Evolutionary conservation across 306 rosid species (phyloP), one percentile per base, ranked within the genome.

Genomic region (Urtica urens): DNA sequence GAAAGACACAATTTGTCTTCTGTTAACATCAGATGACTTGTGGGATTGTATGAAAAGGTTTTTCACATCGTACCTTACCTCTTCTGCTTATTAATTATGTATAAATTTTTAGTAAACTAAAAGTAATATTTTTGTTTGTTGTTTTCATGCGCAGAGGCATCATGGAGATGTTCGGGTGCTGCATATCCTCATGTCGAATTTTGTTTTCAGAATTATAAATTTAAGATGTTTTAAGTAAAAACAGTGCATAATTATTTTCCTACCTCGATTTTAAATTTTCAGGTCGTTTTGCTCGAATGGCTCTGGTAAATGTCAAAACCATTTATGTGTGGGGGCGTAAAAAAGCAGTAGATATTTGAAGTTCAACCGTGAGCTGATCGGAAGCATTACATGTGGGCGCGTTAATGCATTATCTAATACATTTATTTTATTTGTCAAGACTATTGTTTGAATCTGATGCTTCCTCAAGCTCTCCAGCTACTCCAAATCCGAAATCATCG

Each of bases 31-130:
- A 17, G 99, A 92, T 77, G 99, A 96, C 65, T 70, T 92, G 53
- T 92, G 96, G 99, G 99, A 92, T 68, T 92, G 85, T 78, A 79
- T 92, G 62, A 79, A 59, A 69, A 90, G 93, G 94, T 90, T 46
- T 52, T 49, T 31, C 54, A 47, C 51, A 44, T 25, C 34, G 38
- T 44, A 38, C 43, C 60, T 24, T 10, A 22, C 27, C 43, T 63
- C 54, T 42, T 51, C 40, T 1, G 14, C 33, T 10, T 23, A 19
- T 23, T 38, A 19, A 35, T 35, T 3, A n/a, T 35, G n/a, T 49
- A 2, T 17, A 13, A 37, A 25, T 7, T 26, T 30, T 23, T 26
- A n/a, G n/a, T n/a, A n/a, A n/a, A n/a, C n/a, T n/a, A n/a, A n/a
- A n/a, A n/a, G n/a, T n/a, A n/a, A n/a, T n/a, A n/a, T n/a, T n/a